Base-by-base conservation (phyloP, 495 filamentous ascomycete species). In the Trichocladium uniseriatum region DNA sequence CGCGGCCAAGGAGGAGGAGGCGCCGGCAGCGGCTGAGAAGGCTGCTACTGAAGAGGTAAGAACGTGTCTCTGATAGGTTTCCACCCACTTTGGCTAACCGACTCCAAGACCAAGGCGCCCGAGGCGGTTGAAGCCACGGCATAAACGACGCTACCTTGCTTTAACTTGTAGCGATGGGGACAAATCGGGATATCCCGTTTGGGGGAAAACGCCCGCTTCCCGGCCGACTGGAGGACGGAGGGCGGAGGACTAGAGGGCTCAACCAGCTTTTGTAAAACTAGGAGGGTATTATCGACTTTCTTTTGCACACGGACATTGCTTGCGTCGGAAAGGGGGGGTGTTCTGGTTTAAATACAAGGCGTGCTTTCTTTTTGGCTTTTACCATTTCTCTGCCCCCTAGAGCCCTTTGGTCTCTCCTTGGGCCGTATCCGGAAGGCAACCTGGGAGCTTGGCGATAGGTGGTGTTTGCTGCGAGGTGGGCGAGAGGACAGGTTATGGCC, bases 21-120 rank as follows among this genome's bases (percentile, higher is more conserved):
- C 50, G 18, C 19, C 48, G 15, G 49, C 54, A 39, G 44, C 52
- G 19, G 55, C 54, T 10, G 56, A 67, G 44, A 65, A 67, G 47
- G n/a, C 60, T 10, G 61, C 54, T 27, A 38, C 58, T 11, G 60
- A 60, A 45, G 61, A 69, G 61, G 69, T 68, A 58, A 43, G 45
- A n/a, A 15, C 14, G 5, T 45, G 11, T 11, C 8, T 19, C 14
- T 8, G 16, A 15, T 1, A 15, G 18, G 20, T 4, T 0, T 11
- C 29, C 19, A n/a, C 8, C 10, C 16, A 20, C 20, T 18, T 40
- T 11, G 9, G 2, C 16, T 43, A 14, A 37, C 43, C 35, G 27
- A 48, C 36, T 22, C 15, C 24, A 19, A 52, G 58, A 24, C 49
- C 10, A 61, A 65, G 55, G 34, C 52, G 4, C 19, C 54, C 6